Evolutionary conservation across 2,329 filamentous ascomycete genomes (phyloP), one percentile per base, ranked within the genome.

Genomic region (Clarireedia paspali): DNA sequence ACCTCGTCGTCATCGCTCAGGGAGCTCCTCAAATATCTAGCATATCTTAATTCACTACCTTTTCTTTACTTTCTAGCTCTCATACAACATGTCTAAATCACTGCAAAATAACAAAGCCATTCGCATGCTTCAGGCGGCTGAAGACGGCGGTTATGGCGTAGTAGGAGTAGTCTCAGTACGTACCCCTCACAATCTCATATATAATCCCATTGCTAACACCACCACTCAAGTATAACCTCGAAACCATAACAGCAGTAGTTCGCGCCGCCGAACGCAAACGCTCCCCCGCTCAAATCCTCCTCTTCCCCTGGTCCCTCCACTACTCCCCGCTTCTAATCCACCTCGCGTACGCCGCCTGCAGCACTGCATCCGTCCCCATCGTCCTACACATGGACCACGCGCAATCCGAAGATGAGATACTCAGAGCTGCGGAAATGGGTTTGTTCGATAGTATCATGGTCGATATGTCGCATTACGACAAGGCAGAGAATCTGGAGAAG

Each of bases 381-480:
- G 75, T 78, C 3, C 70, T 88, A 6, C 84, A 87, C 69, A 76
- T 88, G 62, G 84, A 87, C 72, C 84, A 87, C 67, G 81, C 81
- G 5, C 83, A 85, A 63, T 54, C 52, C 4, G 77, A 77, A 7
- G 77, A 78, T 12, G 77, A 76, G 54, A 75, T 82, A 30, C 81
- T 87, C 58, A 75, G 75, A 14, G 72, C 71, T 1, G 83, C 82
- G 0, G 82, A 81, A 0, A 74, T 79, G 2, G 70, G 82, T 23
- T 76, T 76, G 0, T 88, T 89, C 60, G 86, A 89, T 67, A 79
- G 75, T 49, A 88, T 89, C 67, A 89, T 89, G 85, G 81, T 89
- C 0, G 87, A 89, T 70, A 89, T 89, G 85, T 82, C 77, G 55
- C 85, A 89, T 67, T 82, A 86, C 64, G 84, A 87, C 61, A 83